phyloP scores from a whole-genome alignment of 108 stramenopile genomes.

The Conticribra weissflogii region DNA sequence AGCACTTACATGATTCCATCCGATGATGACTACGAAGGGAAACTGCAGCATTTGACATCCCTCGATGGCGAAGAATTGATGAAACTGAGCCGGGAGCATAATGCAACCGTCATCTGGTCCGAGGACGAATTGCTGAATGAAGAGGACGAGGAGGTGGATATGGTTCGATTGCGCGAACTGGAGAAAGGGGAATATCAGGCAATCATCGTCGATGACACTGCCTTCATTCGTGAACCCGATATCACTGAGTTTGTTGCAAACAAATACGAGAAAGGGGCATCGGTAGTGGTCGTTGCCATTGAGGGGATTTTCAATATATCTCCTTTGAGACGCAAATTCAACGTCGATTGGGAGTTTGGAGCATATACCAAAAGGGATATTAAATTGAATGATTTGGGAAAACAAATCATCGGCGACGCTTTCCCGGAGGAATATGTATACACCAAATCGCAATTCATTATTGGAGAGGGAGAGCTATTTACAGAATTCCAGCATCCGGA shows the following conservation, averaged over 20 bases:
- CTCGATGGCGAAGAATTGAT: constrained; percentile 6
- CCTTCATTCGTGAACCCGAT: constrained; percentile 16
- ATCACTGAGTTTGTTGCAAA: constrained; percentile 8
- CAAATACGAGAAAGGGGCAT: constrained; percentile 9
- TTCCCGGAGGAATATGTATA: constrained; percentile 7
- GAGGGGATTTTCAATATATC: constrained; percentile 18
- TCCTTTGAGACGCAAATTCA: constrained; percentile 1
- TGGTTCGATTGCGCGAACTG: background rate
- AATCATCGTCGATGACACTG: constrained; percentile 20
- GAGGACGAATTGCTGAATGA: constrained; percentile 2
- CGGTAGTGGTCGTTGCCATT: constrained; percentile 3
- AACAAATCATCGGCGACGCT: constrained; percentile 4
- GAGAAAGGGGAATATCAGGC: constrained; percentile 19
- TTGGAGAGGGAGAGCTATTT: constrained; percentile 9
- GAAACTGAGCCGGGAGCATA: background rate
- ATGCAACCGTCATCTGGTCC: background rate
- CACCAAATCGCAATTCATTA: constrained; percentile 8
- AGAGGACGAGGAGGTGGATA: background rate
- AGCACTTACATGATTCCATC: constrained; percentile 11
- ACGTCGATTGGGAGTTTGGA: constrained; percentile 14
- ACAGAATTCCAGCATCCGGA: constrained; percentile 6
- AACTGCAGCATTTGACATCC: constrained; percentile 3
- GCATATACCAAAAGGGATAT: constrained; percentile 6
- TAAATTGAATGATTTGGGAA: constrained; percentile 14
- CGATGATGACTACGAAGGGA: background rate